These are phyloP conservation scores for Neurospora sp. DNA, from an alignment of 495 filamentous ascomycete species.

Conservation along the genomic window DNA sequence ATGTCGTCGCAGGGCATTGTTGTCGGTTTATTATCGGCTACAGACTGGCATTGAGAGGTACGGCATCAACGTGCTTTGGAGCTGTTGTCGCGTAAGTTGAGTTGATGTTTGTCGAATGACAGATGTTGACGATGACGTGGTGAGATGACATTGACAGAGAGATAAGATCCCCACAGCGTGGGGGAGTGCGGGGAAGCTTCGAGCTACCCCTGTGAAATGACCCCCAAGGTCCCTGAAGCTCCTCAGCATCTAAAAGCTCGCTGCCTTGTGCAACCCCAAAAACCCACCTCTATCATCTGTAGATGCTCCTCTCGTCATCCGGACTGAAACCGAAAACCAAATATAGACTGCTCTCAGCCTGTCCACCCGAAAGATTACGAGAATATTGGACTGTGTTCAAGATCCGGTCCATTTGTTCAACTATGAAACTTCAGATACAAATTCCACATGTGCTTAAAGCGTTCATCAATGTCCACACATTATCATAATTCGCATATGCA, in stretches of 20 bases:
- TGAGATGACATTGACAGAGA: too few relatives aligned
- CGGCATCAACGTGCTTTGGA: not conserved
- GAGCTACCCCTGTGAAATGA: not conserved
- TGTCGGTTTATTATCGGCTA: not conserved
- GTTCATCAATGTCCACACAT: too few relatives aligned
- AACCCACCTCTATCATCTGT: too few relatives aligned
- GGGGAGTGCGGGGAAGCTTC: not conserved
- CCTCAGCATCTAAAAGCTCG: not conserved
- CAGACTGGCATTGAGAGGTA: not conserved
- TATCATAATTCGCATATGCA: too few relatives aligned
- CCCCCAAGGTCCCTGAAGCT: not conserved
- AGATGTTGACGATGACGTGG: not conserved
- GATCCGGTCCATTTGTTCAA: not conserved
- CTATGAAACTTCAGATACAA: not conserved
- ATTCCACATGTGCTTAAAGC: too few relatives aligned
- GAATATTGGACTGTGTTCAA: not conserved
- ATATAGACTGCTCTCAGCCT: too few relatives aligned
- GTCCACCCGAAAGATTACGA: too few relatives aligned
- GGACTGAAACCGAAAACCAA: too few relatives aligned
- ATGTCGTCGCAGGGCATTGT: slow-evolving; percentile 6
- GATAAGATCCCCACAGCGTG: not conserved
- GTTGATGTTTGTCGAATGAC: not conserved
- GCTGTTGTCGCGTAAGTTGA: not conserved
- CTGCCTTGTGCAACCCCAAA: not conserved
- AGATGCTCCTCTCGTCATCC: too few relatives aligned